A percentile compares a stretch with the other conserved stretches of the same genome.
Conservation (phyloP, 139 green algal genomes). For the Chlamydomonas incerta region DNA sequence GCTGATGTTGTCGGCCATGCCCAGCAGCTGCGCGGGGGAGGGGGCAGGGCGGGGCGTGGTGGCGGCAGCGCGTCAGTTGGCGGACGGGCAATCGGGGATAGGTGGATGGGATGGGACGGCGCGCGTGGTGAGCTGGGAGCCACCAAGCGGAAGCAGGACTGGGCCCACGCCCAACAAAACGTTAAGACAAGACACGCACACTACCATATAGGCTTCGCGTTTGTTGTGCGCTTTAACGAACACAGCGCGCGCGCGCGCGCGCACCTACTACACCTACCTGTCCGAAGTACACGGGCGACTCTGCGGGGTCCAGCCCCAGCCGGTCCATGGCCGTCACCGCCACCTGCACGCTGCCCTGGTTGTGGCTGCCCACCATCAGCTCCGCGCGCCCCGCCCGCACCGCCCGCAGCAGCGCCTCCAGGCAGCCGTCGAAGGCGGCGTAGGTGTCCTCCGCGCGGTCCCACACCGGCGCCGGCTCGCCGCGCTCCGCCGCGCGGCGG, state of each 20-base stretch:
- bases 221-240: too few species aligned
- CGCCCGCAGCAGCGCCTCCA: constrained; percentile 56
- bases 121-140: too few species aligned
- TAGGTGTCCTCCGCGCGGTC: constrained; percentile 81
- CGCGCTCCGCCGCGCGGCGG: constrained; percentile 62
- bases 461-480: constrained; percentile 78
- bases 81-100: too few species aligned
- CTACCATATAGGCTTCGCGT: too few species aligned
- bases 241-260: too few species aligned
- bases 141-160: too few species aligned
- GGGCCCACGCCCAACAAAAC: too few species aligned
- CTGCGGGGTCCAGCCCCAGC: constrained; percentile 62
- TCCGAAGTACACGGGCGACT: constrained; percentile 84
- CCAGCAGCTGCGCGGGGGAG: constrained; percentile 70
- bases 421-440: constrained; percentile 69
- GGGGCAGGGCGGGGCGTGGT: too few species aligned
- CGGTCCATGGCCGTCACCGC: constrained; percentile 72
- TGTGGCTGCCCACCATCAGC: constrained; percentile 72
- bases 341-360: constrained; percentile 78
- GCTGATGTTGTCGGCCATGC: constrained; percentile 92
- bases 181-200: too few species aligned
- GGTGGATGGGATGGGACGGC: too few species aligned
- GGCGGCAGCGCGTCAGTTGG: too few species aligned
- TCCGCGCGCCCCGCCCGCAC: constrained; percentile 58
- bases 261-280: constrained; percentile 54